Base-by-base conservation (phyloP, 495 filamentous ascomycete species). In the Tuber indicum region DNA sequence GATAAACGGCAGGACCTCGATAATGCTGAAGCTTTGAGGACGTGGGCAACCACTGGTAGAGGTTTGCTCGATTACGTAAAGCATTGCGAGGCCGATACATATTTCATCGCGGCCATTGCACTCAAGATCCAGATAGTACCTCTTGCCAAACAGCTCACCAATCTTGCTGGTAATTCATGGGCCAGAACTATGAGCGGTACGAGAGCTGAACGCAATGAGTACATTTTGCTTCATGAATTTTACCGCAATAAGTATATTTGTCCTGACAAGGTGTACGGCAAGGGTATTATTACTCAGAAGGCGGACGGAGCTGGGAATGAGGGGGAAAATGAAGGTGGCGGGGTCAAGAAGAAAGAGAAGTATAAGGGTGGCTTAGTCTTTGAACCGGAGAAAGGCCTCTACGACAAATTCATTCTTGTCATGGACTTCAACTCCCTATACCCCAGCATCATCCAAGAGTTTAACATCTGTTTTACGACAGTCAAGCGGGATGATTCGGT, bases 351-450 rank as follows among this genome's bases (percentile, higher is more conserved):
- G 88, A 99, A 97, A 84, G 96, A 99, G 84, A 99, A 98, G 84
- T 99, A 91, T 86, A 98, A 99, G 85, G 96, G 96, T 82, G 96
- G 96, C 87, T 88, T 99, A 66, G 96, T 99, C 76, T 99, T 99
- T 81, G 96, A 99, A 83, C 96, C 96, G 21, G 95, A 98, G 84
- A 98, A 93, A 84, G 96, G 96, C 14, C 88, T 99, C 41, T 98
- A 98, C 82, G 96, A 99, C 87, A 94, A 93, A 84, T 97, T 95
- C 82, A 91, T 99, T 44, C 89, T 99, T 36, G 96, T 99, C 84
- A 99, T 99, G 96, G 96, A 99, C 86, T 99, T 98, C 87, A 99
- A 99, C 89, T 97, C 94, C 84, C 87, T 99, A 81, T 99, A 99
- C 82, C 96, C 96, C 21, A 97, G 94, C 84, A 98, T 99, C 81